phyloP scores from a whole-genome alignment of 805 yeast species.

The Wickerhamiella allomyrinae region DNA sequence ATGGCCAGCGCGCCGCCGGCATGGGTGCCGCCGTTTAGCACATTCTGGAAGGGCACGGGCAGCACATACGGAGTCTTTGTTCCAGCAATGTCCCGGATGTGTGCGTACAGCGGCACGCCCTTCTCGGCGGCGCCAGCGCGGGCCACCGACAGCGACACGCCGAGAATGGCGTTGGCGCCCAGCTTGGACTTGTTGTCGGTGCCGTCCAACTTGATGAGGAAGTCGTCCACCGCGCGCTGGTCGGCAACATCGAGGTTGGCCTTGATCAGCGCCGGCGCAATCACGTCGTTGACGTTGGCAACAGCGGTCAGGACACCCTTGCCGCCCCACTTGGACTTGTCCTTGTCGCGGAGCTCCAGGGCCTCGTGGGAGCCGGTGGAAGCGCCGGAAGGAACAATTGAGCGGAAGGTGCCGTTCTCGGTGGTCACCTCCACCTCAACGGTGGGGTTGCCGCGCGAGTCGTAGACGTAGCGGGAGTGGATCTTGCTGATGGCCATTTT shows the following conservation, averaged over 20 bases:
- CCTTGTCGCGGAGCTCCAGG: slow-evolving; percentile 94
- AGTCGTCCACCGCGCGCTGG: slow-evolving; percentile 78
- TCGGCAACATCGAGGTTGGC: slow-evolving; percentile 71
- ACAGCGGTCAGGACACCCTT: slow-evolving; percentile 98
- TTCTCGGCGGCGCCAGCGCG: slow-evolving; percentile 97
- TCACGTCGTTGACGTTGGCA: slow-evolving; percentile 83
- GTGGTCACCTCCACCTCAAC: slow-evolving; percentile 96
- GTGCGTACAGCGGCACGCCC: slow-evolving; percentile 84
- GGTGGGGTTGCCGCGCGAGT: slow-evolving; percentile 99
- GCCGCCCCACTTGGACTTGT: slow-evolving; percentile 94
- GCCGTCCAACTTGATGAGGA: slow-evolving; percentile 80
- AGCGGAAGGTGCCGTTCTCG: slow-evolving; percentile 84
- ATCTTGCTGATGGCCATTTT: slow-evolving; percentile 79
- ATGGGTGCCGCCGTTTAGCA: slow-evolving; percentile 98
- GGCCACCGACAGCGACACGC: slow-evolving; percentile 94
- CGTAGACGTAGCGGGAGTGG: slow-evolving; percentile 94
- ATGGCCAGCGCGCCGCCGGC: slow-evolving; percentile 99
- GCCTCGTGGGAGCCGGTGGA: slow-evolving; percentile 99
- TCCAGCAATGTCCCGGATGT: slow-evolving; percentile 68
- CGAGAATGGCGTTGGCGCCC: slow-evolving; percentile 97
- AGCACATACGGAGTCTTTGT: slow-evolving; percentile 75
- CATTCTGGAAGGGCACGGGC: slow-evolving; percentile 98
- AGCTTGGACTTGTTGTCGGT: slow-evolving; percentile 93
- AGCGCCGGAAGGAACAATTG: slow-evolving; percentile 99
- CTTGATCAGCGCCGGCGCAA: slow-evolving; percentile 85